Evolutionary conservation across 495 filamentous ascomycete species (phyloP), one percentile per base, ranked within the genome.

Genomic region (Apodospora peruviana): DNA sequence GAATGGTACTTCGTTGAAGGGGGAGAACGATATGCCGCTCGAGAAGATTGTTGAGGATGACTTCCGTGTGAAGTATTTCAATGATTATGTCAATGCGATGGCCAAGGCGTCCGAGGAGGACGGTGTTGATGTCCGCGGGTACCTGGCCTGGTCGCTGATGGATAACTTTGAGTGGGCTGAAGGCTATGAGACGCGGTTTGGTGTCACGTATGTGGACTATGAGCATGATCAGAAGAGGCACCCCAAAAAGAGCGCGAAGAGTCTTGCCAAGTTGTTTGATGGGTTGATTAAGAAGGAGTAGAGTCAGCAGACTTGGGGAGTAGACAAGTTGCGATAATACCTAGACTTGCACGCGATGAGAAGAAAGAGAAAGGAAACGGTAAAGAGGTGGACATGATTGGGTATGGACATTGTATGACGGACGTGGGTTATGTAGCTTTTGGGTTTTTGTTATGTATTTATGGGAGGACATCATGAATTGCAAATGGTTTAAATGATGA

Each of bases 161-260:
- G 86, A 91, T 52, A 82, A 80, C 62, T 80, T 80, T 56, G 78
- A 80, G 66, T 82, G 77, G 77, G 85, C 86, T 41, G 86, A 90
- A 57, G 85, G 86, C n/a, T 89, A 88, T 64, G 83, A 87, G 66
- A 87, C 86, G n/a, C 75, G 85, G 19, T 90, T 90, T 57, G 85
- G 86, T 34, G 83, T 89, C 39, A 88, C 84, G 5, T 88, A 74
- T 62, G 84, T 90, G 34, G 85, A 88, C 68, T 88, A 90, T 56
- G 72, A 76, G 53, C 79, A 86, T 45, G 79, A 79, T 24, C 85
- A 89, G 73, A 84, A 86, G 74, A 69, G 87, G 34, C 76, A 83
- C 45, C 84, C 85, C 23, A 90, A 90, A 79, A 84, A 88, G 71
- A 88, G 85, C 64, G 86, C 84, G 7, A 80, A 72, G 67, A 74